Evolutionary conservation across 2,329 filamentous ascomycete species (phyloP).

Genomic region (Tolypocladium endophyticum): DNA sequence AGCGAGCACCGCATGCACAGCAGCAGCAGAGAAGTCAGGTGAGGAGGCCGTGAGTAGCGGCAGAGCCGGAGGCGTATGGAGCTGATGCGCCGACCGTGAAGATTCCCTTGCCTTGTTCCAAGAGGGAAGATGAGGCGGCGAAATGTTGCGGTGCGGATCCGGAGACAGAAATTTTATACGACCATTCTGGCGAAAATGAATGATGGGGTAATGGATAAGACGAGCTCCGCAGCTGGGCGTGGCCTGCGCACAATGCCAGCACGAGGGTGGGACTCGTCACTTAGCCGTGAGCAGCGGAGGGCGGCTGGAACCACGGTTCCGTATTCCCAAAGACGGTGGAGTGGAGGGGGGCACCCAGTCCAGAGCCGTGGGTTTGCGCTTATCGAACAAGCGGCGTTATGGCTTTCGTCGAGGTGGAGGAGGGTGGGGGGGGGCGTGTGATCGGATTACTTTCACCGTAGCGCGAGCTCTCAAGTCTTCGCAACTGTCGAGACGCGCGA

Average conservation of each 20-base stretch:
- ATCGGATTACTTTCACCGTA: conserved; percentile 23
- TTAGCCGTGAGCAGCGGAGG: conserved; percentile 3
- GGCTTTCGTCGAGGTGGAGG: conserved; percentile 6
- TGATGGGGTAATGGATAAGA: conserved; percentile 17
- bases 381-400: conserved; percentile 18
- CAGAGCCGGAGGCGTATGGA: background rate
- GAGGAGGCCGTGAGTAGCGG: background rate
- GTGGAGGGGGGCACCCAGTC: conserved; percentile 2
- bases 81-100: background rate
- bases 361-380: conserved; percentile 5
- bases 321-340: background rate
- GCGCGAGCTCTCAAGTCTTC: conserved; percentile 9
- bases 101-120: background rate
- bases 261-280: conserved; percentile 3
- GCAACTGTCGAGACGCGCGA: background rate
- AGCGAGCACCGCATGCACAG: background rate
- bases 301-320: conserved; percentile 5
- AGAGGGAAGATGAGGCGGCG: background rate
- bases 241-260: conserved; percentile 3
- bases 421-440: conserved; percentile 11
- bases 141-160: conserved; percentile 1
- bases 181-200: conserved; percentile 9
- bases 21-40: background rate
- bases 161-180: conserved; percentile 22
- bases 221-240: conserved; percentile 11